Conservation (phyloP, 148 eudicot genomes). For the Amaranthus palmeri region DNA sequence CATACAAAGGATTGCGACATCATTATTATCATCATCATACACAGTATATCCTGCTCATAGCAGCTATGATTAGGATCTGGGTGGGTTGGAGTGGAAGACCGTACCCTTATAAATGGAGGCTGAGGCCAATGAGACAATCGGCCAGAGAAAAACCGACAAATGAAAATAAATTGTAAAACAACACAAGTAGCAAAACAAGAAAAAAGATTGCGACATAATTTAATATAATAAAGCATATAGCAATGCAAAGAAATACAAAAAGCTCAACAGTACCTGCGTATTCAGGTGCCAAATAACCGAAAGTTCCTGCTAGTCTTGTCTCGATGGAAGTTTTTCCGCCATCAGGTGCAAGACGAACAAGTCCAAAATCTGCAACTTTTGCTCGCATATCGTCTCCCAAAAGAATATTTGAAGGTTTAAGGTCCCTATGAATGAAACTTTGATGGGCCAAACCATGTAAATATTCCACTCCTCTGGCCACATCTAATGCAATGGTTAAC, state of each 20-base stretch:
- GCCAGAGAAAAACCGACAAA: too few relatives aligned
- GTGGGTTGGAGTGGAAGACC: too few relatives aligned
- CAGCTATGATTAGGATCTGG: too few relatives aligned
- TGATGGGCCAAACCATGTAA: conserved; percentile 74
- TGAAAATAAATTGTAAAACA: too few relatives aligned
- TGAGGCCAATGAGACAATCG: too few relatives aligned
- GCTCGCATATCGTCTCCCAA: conserved; percentile 73
- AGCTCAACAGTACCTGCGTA: conserved; percentile 54
- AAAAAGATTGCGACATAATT: too few relatives aligned
- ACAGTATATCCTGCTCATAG: too few relatives aligned
- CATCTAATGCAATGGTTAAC: conserved; percentile 63
- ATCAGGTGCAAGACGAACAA: conserved; percentile 77
- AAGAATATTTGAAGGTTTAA: conserved; percentile 74
- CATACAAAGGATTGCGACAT: too few relatives aligned
- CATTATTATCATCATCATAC: too few relatives aligned
- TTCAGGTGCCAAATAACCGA: conserved; percentile 84
- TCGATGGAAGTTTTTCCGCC: conserved; percentile 53
- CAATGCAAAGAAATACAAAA: neutral
- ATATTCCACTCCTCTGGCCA: conserved; percentile 83
- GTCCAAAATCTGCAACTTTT: conserved; percentile 85
- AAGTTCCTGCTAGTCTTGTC: conserved; percentile 74
- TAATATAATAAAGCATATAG: neutral
- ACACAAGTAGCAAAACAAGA: too few relatives aligned
- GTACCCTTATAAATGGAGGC: too few relatives aligned
- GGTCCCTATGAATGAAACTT: conserved; percentile 78